Evolutionary conservation across 2,329 filamentous ascomycete genomes (phyloP).

Genomic region (Claviceps sp.): DNA sequence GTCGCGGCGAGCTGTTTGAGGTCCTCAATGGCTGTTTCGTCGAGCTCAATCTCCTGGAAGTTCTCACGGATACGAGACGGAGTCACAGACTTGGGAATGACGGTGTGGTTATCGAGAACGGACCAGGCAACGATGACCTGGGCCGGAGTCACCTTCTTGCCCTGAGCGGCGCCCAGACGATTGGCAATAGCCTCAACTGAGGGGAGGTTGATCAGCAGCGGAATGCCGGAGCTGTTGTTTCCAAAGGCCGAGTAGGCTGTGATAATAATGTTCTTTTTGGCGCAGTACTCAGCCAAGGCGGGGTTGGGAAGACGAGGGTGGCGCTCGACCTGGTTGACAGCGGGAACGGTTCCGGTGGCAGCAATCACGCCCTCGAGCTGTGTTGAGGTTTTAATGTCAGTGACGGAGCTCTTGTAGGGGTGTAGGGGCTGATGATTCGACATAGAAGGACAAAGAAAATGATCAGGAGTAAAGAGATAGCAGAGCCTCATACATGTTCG

Average conservation of each 20-base stretch:
- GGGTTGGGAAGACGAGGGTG: constrained; percentile 49
- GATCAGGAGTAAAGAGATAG: not conserved
- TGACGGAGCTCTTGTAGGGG: too few species aligned
- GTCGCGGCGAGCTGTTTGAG: constrained; percentile 48
- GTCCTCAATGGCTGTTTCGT: constrained; percentile 42
- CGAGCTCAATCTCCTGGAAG: constrained; percentile 53
- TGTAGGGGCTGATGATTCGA: not conserved
- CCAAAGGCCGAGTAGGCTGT: constrained; percentile 51
- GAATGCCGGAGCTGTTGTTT: constrained; percentile 28
- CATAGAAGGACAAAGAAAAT: not conserved
- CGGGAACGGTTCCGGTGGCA: constrained; percentile 42
- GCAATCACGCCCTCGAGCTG: constrained; percentile 40
- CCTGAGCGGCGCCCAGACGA: constrained; percentile 20
- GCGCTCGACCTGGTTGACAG: constrained; percentile 57
- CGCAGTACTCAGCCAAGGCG: constrained; percentile 44
- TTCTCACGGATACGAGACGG: constrained; percentile 54
- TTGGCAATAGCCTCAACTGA: constrained; percentile 43
- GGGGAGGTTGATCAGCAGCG: constrained; percentile 44
- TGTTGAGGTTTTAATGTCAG: not conserved
- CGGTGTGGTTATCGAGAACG: constrained; percentile 46
- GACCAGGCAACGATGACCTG: constrained; percentile 44
- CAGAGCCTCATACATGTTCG: constrained; percentile 24
- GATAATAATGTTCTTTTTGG: constrained; percentile 49
- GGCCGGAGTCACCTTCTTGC: constrained; percentile 26
- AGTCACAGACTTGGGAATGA: constrained; percentile 65